Conservation (phyloP, 2,329 filamentous ascomycete species). For the Beauveria sp. region DNA sequence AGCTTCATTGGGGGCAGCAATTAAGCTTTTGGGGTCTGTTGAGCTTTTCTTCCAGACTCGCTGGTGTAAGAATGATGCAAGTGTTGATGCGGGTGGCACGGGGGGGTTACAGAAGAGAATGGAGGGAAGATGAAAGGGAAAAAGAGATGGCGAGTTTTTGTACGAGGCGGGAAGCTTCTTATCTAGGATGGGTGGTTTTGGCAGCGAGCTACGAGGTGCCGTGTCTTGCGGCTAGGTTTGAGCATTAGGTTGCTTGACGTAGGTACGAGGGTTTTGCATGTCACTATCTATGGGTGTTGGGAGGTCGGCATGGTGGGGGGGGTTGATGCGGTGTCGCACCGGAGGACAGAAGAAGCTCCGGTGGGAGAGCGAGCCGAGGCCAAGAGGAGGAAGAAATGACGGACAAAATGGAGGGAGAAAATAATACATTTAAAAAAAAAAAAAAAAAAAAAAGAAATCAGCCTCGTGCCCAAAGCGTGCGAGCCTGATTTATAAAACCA, state of each 20-base stretch:
- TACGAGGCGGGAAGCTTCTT: not conserved
- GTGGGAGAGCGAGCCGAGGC: not conserved
- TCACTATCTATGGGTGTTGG: not conserved
- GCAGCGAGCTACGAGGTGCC: not conserved
- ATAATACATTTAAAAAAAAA: not conserved
- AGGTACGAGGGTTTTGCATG: not conserved
- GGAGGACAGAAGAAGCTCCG: conserved; percentile 7
- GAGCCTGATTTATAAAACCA: not conserved
- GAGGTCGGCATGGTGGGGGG: not conserved
- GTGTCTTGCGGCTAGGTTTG: not conserved
- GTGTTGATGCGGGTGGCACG: not conserved
- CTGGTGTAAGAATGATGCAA: not conserved
- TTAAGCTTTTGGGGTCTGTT: not conserved
- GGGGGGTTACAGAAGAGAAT: not conserved
- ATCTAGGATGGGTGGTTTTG: not conserved
- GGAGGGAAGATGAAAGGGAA: not conserved
- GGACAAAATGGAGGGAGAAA: too few relatives aligned
- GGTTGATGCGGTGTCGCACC: not conserved
- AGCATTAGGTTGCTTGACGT: not conserved
- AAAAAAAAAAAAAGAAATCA: not conserved
- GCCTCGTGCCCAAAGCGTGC: not conserved
- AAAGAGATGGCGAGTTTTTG: not conserved
- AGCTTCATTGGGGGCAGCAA: conserved; percentile 19
- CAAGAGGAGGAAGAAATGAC: not conserved
- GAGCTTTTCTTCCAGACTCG: not conserved